Conservation (phyloP, 306 rosid species). For the Nissolia schottii region DNA sequence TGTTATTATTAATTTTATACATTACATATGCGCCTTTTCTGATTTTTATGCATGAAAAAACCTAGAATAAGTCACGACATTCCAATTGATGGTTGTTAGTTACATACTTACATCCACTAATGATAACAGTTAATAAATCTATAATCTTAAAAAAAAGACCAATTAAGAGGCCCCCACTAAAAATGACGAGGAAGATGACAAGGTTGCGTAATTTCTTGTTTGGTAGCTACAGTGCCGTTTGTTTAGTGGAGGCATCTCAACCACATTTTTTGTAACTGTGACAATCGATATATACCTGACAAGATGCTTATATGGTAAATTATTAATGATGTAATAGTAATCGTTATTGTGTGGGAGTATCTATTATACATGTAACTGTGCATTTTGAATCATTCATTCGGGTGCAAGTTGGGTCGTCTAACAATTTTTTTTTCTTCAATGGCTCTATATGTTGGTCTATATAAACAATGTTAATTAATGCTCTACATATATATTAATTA, state of each 20-base stretch:
- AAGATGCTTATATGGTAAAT: neutral
- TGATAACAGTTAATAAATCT: neutral
- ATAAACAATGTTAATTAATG: neutral
- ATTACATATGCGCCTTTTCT: neutral
- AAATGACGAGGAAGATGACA: neutral
- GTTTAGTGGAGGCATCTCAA: conserved; percentile 18
- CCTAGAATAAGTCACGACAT: neutral
- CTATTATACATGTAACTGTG: neutral
- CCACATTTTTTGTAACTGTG: conserved; percentile 2
- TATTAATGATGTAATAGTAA: neutral
- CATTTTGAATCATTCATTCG: conserved; percentile 18
- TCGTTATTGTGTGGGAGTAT: neutral
- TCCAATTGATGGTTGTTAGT: neutral
- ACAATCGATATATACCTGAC: neutral
- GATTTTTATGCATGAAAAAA: neutral
- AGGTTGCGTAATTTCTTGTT: conserved; percentile 3
- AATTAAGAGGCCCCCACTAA: conserved; percentile 14
- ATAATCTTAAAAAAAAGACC: neutral
- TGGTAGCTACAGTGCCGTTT: neutral
- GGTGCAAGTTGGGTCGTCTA: conserved; percentile 54
- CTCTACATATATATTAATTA: too few species aligned
- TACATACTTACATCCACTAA: neutral
- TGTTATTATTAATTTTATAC: too few species aligned
- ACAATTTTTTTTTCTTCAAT: conserved; percentile 21
- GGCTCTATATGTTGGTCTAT: conserved; percentile 28